These are phyloP conservation scores for Hydnomerulius pinastri DNA, from an alignment of 768 basidiomycete genomes.

Conservation along the genomic window DNA sequence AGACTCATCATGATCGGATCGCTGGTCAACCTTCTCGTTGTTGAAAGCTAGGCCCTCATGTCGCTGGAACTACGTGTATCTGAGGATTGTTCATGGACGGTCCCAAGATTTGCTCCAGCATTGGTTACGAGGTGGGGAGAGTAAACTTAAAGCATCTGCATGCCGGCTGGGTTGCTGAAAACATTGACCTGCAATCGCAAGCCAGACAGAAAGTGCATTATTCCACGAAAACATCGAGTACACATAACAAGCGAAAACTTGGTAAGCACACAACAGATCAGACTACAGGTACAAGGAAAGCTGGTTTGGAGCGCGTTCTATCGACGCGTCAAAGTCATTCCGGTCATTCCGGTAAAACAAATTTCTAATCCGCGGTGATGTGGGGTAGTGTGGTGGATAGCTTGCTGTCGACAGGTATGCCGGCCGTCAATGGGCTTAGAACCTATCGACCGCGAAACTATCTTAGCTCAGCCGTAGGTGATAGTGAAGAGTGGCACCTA, in stretches of 20 bases:
- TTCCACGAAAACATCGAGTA: neutral
- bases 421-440: conserved; percentile 3
- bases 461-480: neutral
- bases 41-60: neutral
- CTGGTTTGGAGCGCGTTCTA: too few relatives aligned
- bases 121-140: neutral
- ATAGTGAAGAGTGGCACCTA: neutral
- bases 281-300: too few relatives aligned
- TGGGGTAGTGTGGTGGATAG: conserved; percentile 4
- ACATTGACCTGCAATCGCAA: neutral
- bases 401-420: conserved; percentile 12
- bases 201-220: neutral
- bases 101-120: neutral
- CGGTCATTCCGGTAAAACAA: too few relatives aligned
- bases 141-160: neutral
- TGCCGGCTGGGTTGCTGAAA: neutral
- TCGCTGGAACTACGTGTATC: neutral
- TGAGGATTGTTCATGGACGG: neutral
- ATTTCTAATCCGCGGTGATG: too few relatives aligned
- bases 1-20: too few relatives aligned
- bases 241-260: neutral
- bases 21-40: too few relatives aligned
- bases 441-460: conserved; percentile 3
- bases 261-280: too few relatives aligned
- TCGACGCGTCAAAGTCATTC: too few relatives aligned